Evolutionary conservation across 2,329 filamentous ascomycete species (phyloP), one percentile per base, ranked within the genome.

Genomic region (Alternaria solani): DNA sequence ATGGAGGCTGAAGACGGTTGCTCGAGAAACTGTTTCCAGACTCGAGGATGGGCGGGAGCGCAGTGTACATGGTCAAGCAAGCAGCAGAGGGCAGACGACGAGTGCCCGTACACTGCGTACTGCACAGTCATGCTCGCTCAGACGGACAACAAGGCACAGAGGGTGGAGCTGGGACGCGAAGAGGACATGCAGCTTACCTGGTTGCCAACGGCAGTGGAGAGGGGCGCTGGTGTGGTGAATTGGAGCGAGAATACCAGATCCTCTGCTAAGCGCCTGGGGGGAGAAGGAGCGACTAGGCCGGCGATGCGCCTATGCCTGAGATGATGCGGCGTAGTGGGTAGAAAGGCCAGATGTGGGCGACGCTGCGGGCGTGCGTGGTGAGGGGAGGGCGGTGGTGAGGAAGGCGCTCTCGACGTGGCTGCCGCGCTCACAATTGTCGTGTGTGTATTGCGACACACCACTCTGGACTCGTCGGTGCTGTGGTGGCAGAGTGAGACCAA

Each of bases 211-310:
- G 66, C 62, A 43, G 48, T 38, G 26, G 60, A 54, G 62, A 51
- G 64, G 57, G 65, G 62, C 53, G 51, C 67, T 59, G 57, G 57
- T 51, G 61, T 70, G 66, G 72, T 62, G 66, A 70, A 62, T 74
- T 70, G 72, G 68, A 73, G 76, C 71, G 77, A 79, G 77, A 69
- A 80, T 79, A 73, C 78, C 78, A 78, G 78, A 77, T 80, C 71
- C 78, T 78, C 78, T 71, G 71, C 65, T 77, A 78, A 76, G 76
- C 76, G 75, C 76, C 70, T 69, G 71, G 77, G 71, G 77, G 71
- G 62, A 23, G 69, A 78, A 72, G 64, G 76, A 79, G 74, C 69
- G 76, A 76, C 73, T 73, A 68, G 72, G 64, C 63, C 62, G 70
- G 70, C 74, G 71, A 75, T 71, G 74, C 74, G 74, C 71, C 70